Evolutionary conservation across 2,329 filamentous ascomycete genomes (phyloP).

Genomic region (Rosellinia necatrix): DNA sequence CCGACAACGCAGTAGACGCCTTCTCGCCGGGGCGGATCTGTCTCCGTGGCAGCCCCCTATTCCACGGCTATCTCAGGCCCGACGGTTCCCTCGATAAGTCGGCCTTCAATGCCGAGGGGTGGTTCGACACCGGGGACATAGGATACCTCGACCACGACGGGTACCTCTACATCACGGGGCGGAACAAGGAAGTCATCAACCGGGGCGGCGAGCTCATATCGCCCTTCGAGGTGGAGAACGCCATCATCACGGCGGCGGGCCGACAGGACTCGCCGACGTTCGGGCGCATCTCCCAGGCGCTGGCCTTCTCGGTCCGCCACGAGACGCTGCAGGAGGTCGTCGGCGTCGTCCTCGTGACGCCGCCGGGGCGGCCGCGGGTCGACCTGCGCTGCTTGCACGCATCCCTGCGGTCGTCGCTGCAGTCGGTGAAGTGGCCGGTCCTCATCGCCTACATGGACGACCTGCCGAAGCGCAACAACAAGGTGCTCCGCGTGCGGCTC

Average conservation of each 20-base stretch:
- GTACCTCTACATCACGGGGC: conserved; percentile 59
- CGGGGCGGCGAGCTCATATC: conserved; percentile 63
- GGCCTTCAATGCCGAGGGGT: conserved; percentile 53
- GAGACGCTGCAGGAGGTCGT: conserved; percentile 61
- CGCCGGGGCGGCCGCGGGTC: conserved; percentile 47
- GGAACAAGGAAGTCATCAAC: conserved; percentile 62
- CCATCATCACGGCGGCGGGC: conserved; percentile 53
- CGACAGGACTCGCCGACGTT: conserved; percentile 49
- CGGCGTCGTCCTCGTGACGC: conserved; percentile 56
- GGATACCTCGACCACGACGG: conserved; percentile 56
- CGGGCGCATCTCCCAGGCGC: conserved; percentile 51
- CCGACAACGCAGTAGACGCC: conserved; percentile 37
- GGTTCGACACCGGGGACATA: conserved; percentile 61
- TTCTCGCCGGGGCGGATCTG: conserved; percentile 53
- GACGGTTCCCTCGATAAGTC: conserved; percentile 50
- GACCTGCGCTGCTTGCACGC: conserved; percentile 55
- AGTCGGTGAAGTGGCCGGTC: conserved; percentile 58
- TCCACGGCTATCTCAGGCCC: conserved; percentile 53
- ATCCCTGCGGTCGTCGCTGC: conserved; percentile 52
- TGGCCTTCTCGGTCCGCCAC: conserved; percentile 59
- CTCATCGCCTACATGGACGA: conserved; percentile 60
- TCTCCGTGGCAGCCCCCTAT: conserved; percentile 56
- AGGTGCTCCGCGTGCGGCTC: conserved; percentile 59
- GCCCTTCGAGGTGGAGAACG: conserved; percentile 63
- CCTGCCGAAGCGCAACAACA: conserved; percentile 60